Base-by-base conservation (phyloP, 2,329 filamentous ascomycete species). In the Cytospora paraplurivora region DNA sequence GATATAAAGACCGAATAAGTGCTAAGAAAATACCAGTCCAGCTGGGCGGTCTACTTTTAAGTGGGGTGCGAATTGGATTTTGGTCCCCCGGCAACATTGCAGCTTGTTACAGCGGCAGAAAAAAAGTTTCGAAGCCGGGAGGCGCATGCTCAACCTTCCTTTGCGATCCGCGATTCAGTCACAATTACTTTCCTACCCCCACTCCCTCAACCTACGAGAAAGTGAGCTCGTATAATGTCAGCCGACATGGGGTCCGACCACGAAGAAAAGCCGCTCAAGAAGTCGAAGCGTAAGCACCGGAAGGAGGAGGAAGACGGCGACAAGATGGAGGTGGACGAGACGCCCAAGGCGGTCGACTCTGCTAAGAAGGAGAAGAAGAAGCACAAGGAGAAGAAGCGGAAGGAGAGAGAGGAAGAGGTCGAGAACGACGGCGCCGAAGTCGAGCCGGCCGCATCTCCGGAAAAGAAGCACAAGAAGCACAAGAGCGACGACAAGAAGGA, bases 301-400 rank as follows among this genome's bases (percentile, higher is more conserved):
- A 59, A 66, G 59, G 52, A 63, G 41, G 58, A 59, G 44, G 60
- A 67, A 15, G 49, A 58, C 27, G 60, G 58, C 38, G 67, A 68
- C 21, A 62, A 57, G 62, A 68, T 54, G 65, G 33, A 67, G 59
- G 51, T 69, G 38, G 47, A 64, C 57, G 41, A 62, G 34, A 49
- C 50, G n/a, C 19, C 63, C 33, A 38, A 61, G 58, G 49, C 62
- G 34, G 15, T 58, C 27, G 54, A 55, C 41, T 51, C 56, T 10
- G 33, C 54, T 19, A 64, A 64, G 53, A 69, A 72, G 55, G 70
- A 71, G 50, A 66, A 66, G 32, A 68, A 54, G 63, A 59, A 63
- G n/a, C 61, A 80, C 75, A 74, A 74, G 63, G 71, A 74, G 44
- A 69, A 68, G 54, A 64, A 78, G 74, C 58, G 63, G 37, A 67